Percentiles rank a stretch among this genome's conserved stretches.
phyloP scores from a whole-genome alignment of 768 basidiomycete species.

The Trametes cinnabarina region DNA sequence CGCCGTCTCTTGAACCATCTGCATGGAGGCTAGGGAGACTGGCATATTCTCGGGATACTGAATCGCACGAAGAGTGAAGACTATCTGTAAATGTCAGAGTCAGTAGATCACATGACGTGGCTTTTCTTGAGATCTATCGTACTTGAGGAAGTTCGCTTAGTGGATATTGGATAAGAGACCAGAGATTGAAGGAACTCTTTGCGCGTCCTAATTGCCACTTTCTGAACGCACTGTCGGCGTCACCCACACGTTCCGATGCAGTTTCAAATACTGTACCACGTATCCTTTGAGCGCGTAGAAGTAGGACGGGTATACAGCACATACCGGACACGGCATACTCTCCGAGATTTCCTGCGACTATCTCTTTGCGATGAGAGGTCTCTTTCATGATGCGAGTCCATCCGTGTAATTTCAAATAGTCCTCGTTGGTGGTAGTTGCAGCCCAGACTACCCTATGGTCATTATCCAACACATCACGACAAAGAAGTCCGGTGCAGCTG shows the following conservation, averaged over 20 bases:
- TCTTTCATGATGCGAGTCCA: conserved; percentile 54
- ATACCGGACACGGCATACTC: conserved; percentile 52
- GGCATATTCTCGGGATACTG: conserved; percentile 23
- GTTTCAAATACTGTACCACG: conserved; percentile 31
- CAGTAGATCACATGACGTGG: not conserved
- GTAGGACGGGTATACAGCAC: conserved; percentile 11
- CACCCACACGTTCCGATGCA: conserved; percentile 32
- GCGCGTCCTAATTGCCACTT: conserved; percentile 36
- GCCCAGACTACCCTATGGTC: conserved; percentile 50
- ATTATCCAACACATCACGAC: not conserved
- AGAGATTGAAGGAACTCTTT: conserved; percentile 29
- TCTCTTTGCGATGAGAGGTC: conserved; percentile 63
- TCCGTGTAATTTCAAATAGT: conserved; percentile 64
- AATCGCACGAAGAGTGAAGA: conserved; percentile 22
- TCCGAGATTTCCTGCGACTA: conserved; percentile 65
- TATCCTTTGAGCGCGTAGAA: not conserved
- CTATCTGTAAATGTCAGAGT: not conserved
- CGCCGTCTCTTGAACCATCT: conserved; percentile 31
- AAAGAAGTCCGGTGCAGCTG: no score
- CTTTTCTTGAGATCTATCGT: no score
- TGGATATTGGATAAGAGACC: conserved; percentile 48
- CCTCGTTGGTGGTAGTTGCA: conserved; percentile 60
- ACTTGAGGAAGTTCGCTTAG: conserved; percentile 27
- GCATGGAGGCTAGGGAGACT: conserved; percentile 28
- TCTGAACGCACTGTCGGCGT: conserved; percentile 37